Base-by-base conservation (phyloP, 2,329 filamentous ascomycete species). In the Penicillium sp. region DNA sequence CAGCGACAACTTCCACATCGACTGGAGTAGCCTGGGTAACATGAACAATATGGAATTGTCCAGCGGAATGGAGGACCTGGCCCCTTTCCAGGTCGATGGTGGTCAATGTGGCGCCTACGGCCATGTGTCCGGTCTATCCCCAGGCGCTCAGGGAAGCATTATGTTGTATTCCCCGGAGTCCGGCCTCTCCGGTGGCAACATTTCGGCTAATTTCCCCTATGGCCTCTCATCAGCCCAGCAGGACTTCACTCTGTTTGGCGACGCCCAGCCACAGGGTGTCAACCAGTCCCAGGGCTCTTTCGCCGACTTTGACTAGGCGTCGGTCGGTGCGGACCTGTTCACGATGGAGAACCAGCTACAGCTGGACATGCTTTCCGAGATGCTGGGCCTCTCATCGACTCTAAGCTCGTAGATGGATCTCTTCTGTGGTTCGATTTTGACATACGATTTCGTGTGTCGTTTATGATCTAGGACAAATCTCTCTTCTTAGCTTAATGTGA, bases 131-230 rank as follows among this genome's bases (percentile, higher is more conserved):
- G 69, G 65, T 37, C 61, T 74, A 11, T 71, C 72, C 4, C 68
- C 71, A 5, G 61, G 61, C 10, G 71, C 67, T 1, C 71, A 73
- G 57, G 70, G 66, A 8, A 70, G 71, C 33, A 38, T 70, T 10
- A 73, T 72, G 70, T 64, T 75, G 13, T 75, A 70, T 53, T 71
- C 72, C 1, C 71, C 72, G 2, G 58, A 65, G 22, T 69, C 66
- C 1, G 65, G 60, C 38, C 54, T 65, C 7, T 57, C 67, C 2
- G 71, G 71, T 16, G 68, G 70, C 35, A 57, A 60, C 6, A 28
- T 53, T 2, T 19, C 35, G 6, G 6, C 14, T 0, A 22, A 37
- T 10, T 53, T 53, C 14, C 51, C 51, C 2, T 53, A n/a, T 7
- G 51, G 51, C 5, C 6, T 8, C 5, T 14, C 19, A 19, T 2